Evolutionary conservation across 1,284 basidiomycete genomes (phyloP), one percentile per base, ranked within the genome.

Genomic region (Ganoderma resinaceum): DNA sequence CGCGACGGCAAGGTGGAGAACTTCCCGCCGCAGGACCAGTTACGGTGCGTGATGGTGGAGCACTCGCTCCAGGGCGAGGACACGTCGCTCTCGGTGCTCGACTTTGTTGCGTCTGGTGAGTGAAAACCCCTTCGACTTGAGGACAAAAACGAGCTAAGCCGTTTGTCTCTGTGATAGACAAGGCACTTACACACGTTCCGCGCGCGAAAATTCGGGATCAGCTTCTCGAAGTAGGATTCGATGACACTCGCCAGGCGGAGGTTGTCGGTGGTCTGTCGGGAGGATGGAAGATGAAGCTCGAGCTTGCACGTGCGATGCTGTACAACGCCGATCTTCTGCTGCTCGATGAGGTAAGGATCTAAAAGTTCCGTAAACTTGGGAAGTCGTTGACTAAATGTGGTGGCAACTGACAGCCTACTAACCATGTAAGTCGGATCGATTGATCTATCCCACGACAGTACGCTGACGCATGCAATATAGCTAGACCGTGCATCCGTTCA

Each of bases 241-340:
- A 96, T 75, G 93, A 95, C 72, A 88, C 86, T 68, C 88, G 96
- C 71, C 97, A 99, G 82, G 81, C 87, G 52, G 94, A 97, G 77
- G 84, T 90, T 57, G 97, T 99, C 70, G 94, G 93, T 61, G 94
- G 95, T 65, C 85, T 99, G 69, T 98, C 96, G 26, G 98, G 98
- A 80, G 97, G 98, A 63, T 99, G 97, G 97, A 99, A 99, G 86
- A 99, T 99, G 97, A 95, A 96, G 85, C 89, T 96, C 71, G 97
- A 93, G 83, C 88, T 94, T 61, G 95, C 93, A 18, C 86, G 95
- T 75, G 96, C 96, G n/a, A 98, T 98, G 95, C 83, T 98, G 64
- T 97, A 97, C 83, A 95, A 96, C 77, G 98, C 97, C 46, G 96
- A 98, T 82, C 89, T 98, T 64, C 86, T 98, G 60, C 86, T 99